Base-by-base conservation (phyloP, 192 early-diverging fungal genomes). In the Backusella morwellensis region DNA sequence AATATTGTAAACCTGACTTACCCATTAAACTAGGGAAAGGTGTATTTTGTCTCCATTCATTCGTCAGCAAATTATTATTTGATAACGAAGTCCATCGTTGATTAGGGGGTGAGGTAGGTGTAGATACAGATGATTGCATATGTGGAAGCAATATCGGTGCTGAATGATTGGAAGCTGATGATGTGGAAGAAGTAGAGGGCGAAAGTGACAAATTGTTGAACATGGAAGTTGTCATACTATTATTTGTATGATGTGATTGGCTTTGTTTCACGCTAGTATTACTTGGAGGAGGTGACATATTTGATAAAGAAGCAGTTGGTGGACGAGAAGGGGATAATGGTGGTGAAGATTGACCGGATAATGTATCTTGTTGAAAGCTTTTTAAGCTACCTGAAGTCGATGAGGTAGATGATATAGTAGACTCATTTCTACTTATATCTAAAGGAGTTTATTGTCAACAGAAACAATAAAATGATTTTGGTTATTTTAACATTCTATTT, bases 1-100 rank as follows among this genome's bases (percentile, higher is more conserved):
- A 32, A 35, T 17, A 70, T 42, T 50, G n/a, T 9, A 56, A 21
- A 59, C 35, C 17, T n/a, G 35, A 23, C n/a, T 75, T 75, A 75
- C 74, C 74, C 63, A 67, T 75, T 38, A 75, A n/a, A 67, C 74
- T 75, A 47, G 74, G 74, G 15, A 75, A 67, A 9, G 63, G 40
- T 17, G 74, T 75, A 44, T 38, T 17, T 15, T 71, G 70, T 35
- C 66, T 75, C 74, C 74, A 75, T 75, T 75, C 59, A 63, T 36
- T 21, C 29, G 42, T 19, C n/a, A 26, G 8, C 35, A 34, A 2
- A 21, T 40, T 44, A 42, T 7, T 29, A 23, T 29, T 40, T 68
- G 67, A 35, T 29, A 17, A 35, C 35, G 67, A 35, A 35, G 69
- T 14, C 38, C 35, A 38, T 70, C 35, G 44, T 5, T 19, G 12